Conservation (phyloP, 208 protist genomes). For the Trypanosoma rangeli region DNA sequence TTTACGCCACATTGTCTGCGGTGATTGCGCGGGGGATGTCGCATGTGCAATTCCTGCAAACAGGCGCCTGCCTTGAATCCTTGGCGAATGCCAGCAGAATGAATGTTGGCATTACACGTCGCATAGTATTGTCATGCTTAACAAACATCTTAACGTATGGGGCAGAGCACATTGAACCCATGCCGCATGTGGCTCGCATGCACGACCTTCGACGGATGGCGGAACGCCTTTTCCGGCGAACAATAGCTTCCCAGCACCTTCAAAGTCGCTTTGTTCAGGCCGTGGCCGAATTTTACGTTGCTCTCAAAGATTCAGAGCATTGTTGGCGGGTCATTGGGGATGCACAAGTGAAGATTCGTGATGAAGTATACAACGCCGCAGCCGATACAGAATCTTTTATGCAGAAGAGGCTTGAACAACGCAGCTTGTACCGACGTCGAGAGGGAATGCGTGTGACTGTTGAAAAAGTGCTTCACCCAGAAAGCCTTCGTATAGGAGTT, state of each 20-base stretch:
- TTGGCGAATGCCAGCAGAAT: constrained; percentile 37
- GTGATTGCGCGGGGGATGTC: constrained; percentile 27
- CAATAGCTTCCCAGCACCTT: constrained; percentile 33
- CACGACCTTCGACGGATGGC: constrained; percentile 76
- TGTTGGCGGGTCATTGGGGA: constrained; percentile 40
- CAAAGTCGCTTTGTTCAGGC: constrained; percentile 79
- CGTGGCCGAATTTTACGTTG: constrained; percentile 68
- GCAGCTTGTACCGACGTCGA: constrained; percentile 57
- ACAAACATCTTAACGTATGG: constrained; percentile 66
- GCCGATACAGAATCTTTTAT: constrained; percentile 45
- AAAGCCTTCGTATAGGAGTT: constrained; percentile 72
- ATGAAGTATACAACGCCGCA: constrained; percentile 14
- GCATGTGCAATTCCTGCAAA: constrained; percentile 28
- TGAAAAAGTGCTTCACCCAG: constrained; percentile 53
- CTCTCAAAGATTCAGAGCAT: constrained; percentile 59
- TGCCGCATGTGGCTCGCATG: constrained; percentile 35
- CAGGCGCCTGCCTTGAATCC: constrained; percentile 50
- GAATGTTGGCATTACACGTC: constrained; percentile 77
- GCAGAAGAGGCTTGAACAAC: constrained; percentile 63
- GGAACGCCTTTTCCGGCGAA: constrained; percentile 59
- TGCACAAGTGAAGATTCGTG: constrained; percentile 2
- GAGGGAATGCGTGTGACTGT: constrained; percentile 61
- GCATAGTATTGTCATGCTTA: constrained; percentile 67
- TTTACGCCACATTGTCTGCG: constrained; percentile 50
- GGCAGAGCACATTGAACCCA: constrained; percentile 37